Base-by-base conservation (phyloP, 352 stramenopile genomes). In the Pythium pyrilobum region DNA sequence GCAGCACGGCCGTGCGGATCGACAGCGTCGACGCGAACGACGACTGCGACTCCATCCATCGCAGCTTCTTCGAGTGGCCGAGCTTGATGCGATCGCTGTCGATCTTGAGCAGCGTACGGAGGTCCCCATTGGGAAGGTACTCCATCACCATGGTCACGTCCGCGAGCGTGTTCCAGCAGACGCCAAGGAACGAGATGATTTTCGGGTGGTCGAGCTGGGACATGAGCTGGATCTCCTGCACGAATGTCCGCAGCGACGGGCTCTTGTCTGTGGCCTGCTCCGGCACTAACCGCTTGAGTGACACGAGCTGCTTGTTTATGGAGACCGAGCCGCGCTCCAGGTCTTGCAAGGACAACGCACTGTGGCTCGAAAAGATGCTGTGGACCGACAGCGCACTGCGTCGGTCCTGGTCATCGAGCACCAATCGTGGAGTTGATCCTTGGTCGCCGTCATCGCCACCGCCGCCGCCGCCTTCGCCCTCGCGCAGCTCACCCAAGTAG, bases 71-170 rank as follows among this genome's bases (percentile, higher is more conserved):
- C 31, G 89, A 66, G 12, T 70, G 64, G 32, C 66, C 56, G 71
- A 76, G 88, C 5, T 66, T 55, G 16, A 89, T 62, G 33, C 69
- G 69, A 16, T 72, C 50, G 34, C 77, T 74, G 24, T 74, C 54
- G 37, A 72, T 74, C 37, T 67, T 66, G 0, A 90, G 66, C 33
- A 91, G 62, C 11, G 66, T 62, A 32, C 83, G 67, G 39, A 92
- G 59, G 41, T 91, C 80, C 2, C 82, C 82, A 2, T 66, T 62
- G 11, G 89, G 72, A 64, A 89, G 84, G 56, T 85, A 89, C 62
- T 92, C 82, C 21, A 87, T 70, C 15, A 92, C 66, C n/a, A 78
- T 76, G 46, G 80, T 87, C 23, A 88, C 47, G 51, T 85, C 81
- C 13, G 77, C 66, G 32, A 87, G 46, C 2, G 53, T 62, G 33